Evolutionary conservation across 2,329 filamentous ascomycete genomes (phyloP).

Genomic region (Pseudopyricularia javanii): DNA sequence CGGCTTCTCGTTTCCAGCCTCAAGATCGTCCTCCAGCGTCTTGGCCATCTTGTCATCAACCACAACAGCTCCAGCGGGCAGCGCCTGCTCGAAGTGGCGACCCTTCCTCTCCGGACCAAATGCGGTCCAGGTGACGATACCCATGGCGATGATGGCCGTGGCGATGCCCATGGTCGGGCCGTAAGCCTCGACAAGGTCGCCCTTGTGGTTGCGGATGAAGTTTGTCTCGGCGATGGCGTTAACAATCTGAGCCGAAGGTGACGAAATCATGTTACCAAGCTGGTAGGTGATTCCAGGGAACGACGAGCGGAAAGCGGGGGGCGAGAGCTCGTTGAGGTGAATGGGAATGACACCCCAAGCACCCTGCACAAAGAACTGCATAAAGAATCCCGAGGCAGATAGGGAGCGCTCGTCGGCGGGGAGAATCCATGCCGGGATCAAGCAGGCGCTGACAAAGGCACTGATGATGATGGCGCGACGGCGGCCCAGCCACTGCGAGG

Average conservation of each 20-base stretch:
- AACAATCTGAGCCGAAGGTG: conserved; percentile 66
- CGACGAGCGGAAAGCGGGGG: conserved; percentile 55
- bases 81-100: conserved; percentile 49
- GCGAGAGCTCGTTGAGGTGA: conserved; percentile 63
- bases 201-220: conserved; percentile 38
- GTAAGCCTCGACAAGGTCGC: conserved; percentile 53
- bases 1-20: not conserved
- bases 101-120: conserved; percentile 66
- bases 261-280: conserved; percentile 63
- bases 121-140: conserved; percentile 55
- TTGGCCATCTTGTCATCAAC: conserved; percentile 7
- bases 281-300: conserved; percentile 65
- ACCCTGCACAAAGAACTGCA: conserved; percentile 56
- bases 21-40: conserved; percentile 5
- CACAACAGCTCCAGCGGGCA: conserved; percentile 23
- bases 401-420: conserved; percentile 44
- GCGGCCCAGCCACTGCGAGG: conserved; percentile 56
- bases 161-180: conserved; percentile 65
- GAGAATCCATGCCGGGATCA: conserved; percentile 71
- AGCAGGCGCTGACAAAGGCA: conserved; percentile 56
- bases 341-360: conserved; percentile 59
- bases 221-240: conserved; percentile 57
- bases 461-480: conserved; percentile 55
- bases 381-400: conserved; percentile 73
- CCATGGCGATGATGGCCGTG: conserved; percentile 62